Evolutionary conservation across 345 rosid genomes (phyloP).

Genomic region (Euphorbia lathyris): DNA sequence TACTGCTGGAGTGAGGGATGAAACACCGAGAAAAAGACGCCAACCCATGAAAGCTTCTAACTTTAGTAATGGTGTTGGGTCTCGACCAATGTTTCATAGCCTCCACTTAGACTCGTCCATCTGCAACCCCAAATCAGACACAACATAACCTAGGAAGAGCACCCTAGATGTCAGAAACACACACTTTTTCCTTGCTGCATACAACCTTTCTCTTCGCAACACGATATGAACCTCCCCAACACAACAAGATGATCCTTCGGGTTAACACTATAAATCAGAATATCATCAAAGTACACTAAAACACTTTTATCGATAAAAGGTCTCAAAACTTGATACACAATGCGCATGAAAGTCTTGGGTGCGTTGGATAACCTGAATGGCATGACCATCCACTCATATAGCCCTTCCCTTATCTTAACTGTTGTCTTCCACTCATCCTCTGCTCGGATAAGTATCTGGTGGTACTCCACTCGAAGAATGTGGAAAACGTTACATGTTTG

Average conservation of each 20-base stretch:
- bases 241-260: no score
- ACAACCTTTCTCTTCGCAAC: no score
- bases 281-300: neutral
- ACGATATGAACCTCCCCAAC: no score
- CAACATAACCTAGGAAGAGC: neutral
- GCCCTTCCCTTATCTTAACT: neutral
- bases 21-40: neutral
- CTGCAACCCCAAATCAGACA: neutral
- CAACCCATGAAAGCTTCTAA: neutral
- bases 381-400: neutral
- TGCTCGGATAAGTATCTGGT: neutral
- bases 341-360: neutral
- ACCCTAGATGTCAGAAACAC: neutral
- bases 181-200: neutral
- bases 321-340: no score
- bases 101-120: neutral
- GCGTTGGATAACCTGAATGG: neutral
- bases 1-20: neutral
- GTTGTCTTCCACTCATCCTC: neutral
- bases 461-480: neutral
- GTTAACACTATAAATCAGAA: neutral
- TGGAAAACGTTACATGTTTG: neutral
- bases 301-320: no score
- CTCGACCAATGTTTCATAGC: neutral
- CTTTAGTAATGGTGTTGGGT: neutral